Base-by-base conservation (phyloP, 441 rosid species). In the Aquilaria agallochum region DNA sequence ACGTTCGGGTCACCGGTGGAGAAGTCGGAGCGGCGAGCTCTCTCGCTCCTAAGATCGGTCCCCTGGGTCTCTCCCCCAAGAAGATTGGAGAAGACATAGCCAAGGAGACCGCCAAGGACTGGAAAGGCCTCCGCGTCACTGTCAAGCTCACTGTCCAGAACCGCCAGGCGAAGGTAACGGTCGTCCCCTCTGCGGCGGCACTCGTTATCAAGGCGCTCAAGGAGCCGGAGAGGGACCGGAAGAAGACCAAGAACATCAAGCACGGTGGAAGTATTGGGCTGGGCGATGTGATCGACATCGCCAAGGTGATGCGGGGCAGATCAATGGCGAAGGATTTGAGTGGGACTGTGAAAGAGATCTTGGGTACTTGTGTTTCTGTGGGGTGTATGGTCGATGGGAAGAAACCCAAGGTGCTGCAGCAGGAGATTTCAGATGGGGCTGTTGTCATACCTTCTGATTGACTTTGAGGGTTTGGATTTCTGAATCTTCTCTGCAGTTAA, bases 31-130 rank as follows among this genome's bases (percentile, higher is more conserved):
- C 97, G 0, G 96, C 88, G 69, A 77, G 82, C 50, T 74, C 88
- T 7, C 78, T 82, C 47, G 95, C 96, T 5, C 97, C 97, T 0
- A 91, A 91, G 67, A 89, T 91, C 72, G 97, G 96, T 15, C 97
- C 96, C 1, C 83, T 89, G 14, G 96, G 96, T 49, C 86, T 91
- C n/a, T 87, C 97, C 10, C 95, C 97, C 0, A 91, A 91, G 81
- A 88, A 91, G 74, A 88, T 88, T 55, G 96, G 97, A 20, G 96
- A 91, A 58, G 96, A 90, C 63, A 90, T 90, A 57, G 96, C 97
- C 11, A 86, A 88, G 59, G 94, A 88, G 67, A 88, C 93, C 0
- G 94, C 97, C 15, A 88, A 88, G 67, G 97, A 90, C 53, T 88
- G 95, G 97, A 88, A 90, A 78, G 95, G 97, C 2, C 65, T 90